Conservation (phyloP, 2,329 filamentous ascomycete species). For the Aspergillus persii region DNA sequence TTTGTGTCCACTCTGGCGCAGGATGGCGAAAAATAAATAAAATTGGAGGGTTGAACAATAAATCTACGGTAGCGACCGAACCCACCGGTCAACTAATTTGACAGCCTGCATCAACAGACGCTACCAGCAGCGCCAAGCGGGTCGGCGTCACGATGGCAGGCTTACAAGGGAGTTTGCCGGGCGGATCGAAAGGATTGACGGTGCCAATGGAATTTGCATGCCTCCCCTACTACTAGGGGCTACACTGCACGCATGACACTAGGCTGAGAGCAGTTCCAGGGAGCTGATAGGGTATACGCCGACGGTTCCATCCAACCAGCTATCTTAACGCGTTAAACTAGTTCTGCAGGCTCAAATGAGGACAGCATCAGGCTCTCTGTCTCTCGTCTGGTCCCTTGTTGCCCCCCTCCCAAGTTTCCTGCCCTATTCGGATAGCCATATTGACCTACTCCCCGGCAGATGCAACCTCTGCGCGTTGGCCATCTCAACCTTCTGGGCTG, state of each 20-base stretch:
- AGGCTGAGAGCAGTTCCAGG: not conserved
- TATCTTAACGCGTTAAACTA: not conserved
- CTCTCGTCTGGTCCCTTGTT: too few relatives aligned
- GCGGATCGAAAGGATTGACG: not conserved
- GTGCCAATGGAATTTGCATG: not conserved
- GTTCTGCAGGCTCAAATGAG: not conserved
- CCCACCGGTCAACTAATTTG: not conserved
- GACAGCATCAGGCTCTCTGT: not conserved
- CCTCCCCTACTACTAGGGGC: too few relatives aligned
- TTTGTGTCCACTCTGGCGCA: not conserved
- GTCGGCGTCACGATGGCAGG: not conserved
- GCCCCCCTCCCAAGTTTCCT: not conserved
- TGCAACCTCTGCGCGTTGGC: not conserved
- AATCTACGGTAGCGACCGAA: not conserved
- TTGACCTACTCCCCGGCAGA: not conserved
- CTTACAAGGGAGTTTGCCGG: not conserved
- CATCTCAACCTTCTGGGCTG: not conserved
- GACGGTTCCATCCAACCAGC: not conserved
- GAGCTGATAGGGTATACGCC: not conserved
- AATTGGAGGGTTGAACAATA: not conserved
- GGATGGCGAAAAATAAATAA: not conserved
- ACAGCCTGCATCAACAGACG: not conserved
- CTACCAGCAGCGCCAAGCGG: not conserved
- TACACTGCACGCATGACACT: not conserved
- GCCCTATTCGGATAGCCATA: too few relatives aligned